These are phyloP conservation scores for Alternaria incomplexa DNA, from an alignment of 2,329 filamentous ascomycete species.

Conservation along the genomic window DNA sequence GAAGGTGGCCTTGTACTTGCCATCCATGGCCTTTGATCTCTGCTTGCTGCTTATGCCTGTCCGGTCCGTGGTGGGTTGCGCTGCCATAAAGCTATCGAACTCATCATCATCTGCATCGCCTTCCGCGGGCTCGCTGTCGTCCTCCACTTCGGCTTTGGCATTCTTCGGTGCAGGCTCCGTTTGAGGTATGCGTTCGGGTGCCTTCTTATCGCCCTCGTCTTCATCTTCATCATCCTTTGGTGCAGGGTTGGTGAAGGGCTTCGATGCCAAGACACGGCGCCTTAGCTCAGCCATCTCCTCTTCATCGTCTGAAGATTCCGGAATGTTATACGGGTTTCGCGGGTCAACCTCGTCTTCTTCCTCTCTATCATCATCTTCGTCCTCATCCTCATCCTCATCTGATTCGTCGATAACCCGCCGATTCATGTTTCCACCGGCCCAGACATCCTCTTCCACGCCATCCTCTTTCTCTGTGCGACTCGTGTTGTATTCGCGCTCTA, in stretches of 20 bases:
- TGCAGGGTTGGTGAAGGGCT: slow-evolving; percentile 74
- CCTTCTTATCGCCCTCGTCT: slow-evolving; percentile 56
- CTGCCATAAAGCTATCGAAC: slow-evolving; percentile 92
- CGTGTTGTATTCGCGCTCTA: slow-evolving; percentile 88
- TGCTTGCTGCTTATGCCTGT: slow-evolving; percentile 73
- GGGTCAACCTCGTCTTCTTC: slow-evolving; percentile 56
- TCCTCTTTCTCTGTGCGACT: slow-evolving; percentile 71
- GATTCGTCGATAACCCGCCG: slow-evolving; percentile 57
- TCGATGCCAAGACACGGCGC: slow-evolving; percentile 87
- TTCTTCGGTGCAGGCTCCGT: slow-evolving; percentile 52
- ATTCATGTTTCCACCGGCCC: slow-evolving; percentile 92
- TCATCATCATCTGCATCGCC: slow-evolving; percentile 71
- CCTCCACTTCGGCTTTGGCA: slow-evolving; percentile 61
- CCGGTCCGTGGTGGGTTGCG: slow-evolving; percentile 85
- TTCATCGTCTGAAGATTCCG: slow-evolving; percentile 77
- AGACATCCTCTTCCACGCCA: slow-evolving; percentile 70
- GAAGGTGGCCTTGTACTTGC: slow-evolving; percentile 41
- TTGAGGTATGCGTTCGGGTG: slow-evolving; percentile 67
- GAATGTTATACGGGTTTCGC: slow-evolving; percentile 75
- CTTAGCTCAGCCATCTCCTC: slow-evolving; percentile 93
- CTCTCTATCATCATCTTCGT: slow-evolving; percentile 48
- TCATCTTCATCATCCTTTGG: slow-evolving; percentile 33
- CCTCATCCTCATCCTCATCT: slow-evolving; percentile 57
- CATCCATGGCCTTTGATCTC: slow-evolving; percentile 52
- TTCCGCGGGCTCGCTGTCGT: slow-evolving; percentile 73